Conservation (phyloP, 1,284 basidiomycete species). For the Cystobasidium slooffiae region DNA sequence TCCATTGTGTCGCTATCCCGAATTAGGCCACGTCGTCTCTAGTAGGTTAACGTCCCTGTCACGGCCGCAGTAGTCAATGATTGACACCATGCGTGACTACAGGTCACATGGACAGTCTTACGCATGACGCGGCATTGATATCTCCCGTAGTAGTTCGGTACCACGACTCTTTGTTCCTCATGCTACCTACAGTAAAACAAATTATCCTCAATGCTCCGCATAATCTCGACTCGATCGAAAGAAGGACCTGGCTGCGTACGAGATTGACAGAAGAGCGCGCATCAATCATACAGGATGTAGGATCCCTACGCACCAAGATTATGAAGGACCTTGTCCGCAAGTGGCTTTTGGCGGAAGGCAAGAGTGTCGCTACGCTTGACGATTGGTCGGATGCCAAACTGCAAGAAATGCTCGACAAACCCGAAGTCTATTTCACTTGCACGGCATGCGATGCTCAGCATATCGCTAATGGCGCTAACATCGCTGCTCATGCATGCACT, state of each 20-base stretch:
- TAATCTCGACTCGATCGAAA: too few species aligned
- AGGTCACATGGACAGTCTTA: too few species aligned
- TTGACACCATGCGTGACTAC: too few species aligned
- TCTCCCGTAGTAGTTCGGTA: too few species aligned
- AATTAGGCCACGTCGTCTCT: background rate
- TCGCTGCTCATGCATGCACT: background rate
- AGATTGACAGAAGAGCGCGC: too few species aligned
- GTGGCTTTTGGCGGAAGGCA: background rate
- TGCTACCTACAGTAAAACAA: too few species aligned
- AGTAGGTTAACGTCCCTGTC: background rate
- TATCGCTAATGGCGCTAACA: background rate
- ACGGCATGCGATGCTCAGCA: background rate
- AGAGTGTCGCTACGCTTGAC: background rate
- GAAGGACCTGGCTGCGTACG: too few species aligned
- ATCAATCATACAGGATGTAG: too few species aligned
- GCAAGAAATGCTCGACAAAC: slow-evolving; percentile 10
- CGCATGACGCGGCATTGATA: too few species aligned
- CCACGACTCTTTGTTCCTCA: too few species aligned
- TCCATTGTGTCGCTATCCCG: background rate
- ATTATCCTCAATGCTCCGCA: too few species aligned
- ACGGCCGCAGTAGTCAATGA: background rate
- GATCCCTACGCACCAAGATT: background rate
- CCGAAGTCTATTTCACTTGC: slow-evolving; percentile 2
- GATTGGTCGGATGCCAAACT: background rate
- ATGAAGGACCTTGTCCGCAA: slow-evolving; percentile 14